These are phyloP conservation scores for Amylostereum areolatum DNA, from an alignment of 1,284 basidiomycete species.

Conservation along the genomic window DNA sequence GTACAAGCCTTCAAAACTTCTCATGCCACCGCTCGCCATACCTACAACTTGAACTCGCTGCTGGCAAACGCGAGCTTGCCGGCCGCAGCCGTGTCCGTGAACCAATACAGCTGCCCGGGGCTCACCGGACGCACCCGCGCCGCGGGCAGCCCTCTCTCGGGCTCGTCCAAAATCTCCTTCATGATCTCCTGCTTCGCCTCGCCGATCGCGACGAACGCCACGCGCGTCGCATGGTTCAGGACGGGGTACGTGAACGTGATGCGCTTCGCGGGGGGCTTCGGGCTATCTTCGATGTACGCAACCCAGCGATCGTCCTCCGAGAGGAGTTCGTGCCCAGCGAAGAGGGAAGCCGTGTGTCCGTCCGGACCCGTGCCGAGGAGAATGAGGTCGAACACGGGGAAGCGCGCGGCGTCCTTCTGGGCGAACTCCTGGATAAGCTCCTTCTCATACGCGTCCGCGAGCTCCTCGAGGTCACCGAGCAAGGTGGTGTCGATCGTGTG, in stretches of 20 bases:
- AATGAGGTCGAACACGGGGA: slow-evolving; percentile 93
- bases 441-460: slow-evolving; percentile 90
- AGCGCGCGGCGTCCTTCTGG: slow-evolving; percentile 83
- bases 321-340: slow-evolving; percentile 87
- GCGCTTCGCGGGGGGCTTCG: slow-evolving; percentile 88
- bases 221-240: slow-evolving; percentile 83
- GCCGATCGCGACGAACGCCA: slow-evolving; percentile 87
- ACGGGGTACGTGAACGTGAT: slow-evolving; percentile 92
- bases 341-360: slow-evolving; percentile 95
- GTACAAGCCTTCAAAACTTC: too few relatives aligned
- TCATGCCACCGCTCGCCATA: too few relatives aligned
- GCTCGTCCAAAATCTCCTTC: slow-evolving; percentile 70
- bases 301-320: slow-evolving; percentile 90
- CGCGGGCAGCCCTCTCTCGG: slow-evolving; percentile 78
- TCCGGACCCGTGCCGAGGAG: slow-evolving; percentile 92
- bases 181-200: slow-evolving; percentile 82
- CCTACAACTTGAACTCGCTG: slow-evolving; percentile 48
- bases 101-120: slow-evolving; percentile 89
- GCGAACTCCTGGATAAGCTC: slow-evolving; percentile 89
- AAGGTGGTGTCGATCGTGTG: slow-evolving; percentile 76
- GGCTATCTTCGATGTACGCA: slow-evolving; percentile 87
- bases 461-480: slow-evolving; percentile 80
- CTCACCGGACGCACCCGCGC: slow-evolving; percentile 75
- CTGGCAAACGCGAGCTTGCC: slow-evolving; percentile 53
- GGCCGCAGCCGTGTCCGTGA: slow-evolving; percentile 79